These are phyloP conservation scores for Neonectria neomacrospora DNA, from an alignment of 2,329 filamentous ascomycete species.

Conservation along the genomic window DNA sequence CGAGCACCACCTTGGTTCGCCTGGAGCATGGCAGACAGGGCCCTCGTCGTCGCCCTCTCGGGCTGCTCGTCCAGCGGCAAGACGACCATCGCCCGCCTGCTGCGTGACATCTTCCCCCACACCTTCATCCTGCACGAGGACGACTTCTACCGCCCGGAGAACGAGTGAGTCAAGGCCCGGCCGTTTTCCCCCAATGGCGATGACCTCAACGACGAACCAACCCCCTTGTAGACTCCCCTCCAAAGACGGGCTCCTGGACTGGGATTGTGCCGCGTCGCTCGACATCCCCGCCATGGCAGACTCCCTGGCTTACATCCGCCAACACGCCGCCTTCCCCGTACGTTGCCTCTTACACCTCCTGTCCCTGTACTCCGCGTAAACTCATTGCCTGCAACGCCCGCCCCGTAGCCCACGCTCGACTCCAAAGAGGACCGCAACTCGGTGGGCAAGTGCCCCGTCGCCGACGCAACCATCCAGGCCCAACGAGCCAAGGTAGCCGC, in stretches of 20 bases:
- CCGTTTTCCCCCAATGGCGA: not conserved
- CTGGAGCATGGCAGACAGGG: constrained; percentile 52
- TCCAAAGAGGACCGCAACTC: constrained; percentile 70
- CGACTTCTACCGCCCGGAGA: constrained; percentile 91
- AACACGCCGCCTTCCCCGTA: constrained; percentile 73
- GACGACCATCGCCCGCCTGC: constrained; percentile 87
- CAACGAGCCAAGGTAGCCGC: constrained; percentile 60
- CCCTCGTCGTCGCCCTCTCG: constrained; percentile 81
- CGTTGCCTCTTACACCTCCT: constrained; percentile 43
- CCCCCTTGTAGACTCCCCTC: constrained; percentile 57
- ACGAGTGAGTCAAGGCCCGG: constrained; percentile 62
- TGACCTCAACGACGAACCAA: not conserved
- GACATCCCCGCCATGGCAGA: constrained; percentile 74
- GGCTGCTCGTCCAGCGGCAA: constrained; percentile 95
- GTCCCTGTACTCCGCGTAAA: not conserved
- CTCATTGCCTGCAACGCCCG: not conserved
- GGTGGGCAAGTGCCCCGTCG: constrained; percentile 65
- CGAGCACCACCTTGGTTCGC: not conserved
- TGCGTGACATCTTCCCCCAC: constrained; percentile 82
- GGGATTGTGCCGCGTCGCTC: constrained; percentile 88
- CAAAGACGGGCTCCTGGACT: constrained; percentile 77
- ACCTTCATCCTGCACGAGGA: constrained; percentile 92
- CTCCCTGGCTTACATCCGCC: constrained; percentile 76
- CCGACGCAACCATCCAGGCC: constrained; percentile 57
- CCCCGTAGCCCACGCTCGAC: constrained; percentile 44